Conservation (phyloP, 176 grass and related monocot species). For the Carex parvula region DNA sequence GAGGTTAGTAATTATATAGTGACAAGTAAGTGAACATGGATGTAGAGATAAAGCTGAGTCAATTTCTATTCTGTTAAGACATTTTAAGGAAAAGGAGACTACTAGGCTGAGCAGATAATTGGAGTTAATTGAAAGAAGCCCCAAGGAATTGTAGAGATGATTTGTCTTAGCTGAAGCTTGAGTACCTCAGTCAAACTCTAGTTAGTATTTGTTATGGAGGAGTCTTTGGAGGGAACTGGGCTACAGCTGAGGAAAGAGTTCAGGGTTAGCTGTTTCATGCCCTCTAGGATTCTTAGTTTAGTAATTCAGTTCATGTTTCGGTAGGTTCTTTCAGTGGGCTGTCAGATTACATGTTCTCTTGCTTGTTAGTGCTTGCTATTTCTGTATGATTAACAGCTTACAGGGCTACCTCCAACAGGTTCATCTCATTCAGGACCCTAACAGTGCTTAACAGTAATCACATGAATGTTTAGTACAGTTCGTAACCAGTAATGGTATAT, state of each 20-base stretch:
- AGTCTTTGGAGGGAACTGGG: neutral
- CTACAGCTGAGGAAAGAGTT: conserved; percentile 2
- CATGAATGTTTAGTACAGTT: neutral
- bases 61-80: no score
- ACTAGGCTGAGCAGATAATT: no score
- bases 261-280: neutral
- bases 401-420: neutral
- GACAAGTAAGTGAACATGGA: no score
- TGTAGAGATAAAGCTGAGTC: no score
- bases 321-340: conserved; percentile 1
- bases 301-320: neutral
- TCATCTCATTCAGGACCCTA: neutral
- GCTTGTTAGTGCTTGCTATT: conserved; percentile 1
- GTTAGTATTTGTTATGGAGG: neutral
- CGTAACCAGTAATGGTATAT: neutral
- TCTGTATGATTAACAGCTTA: neutral
- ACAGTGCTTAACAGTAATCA: neutral
- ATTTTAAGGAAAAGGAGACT: no score
- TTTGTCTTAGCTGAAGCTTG: no score
- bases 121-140: no score
- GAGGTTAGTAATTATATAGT: no score
- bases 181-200: neutral
- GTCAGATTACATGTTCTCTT: neutral
- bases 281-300: neutral
- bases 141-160: no score